phyloP scores from a whole-genome alignment of 441 rosid species.

The Populus trichocarpa region DNA sequence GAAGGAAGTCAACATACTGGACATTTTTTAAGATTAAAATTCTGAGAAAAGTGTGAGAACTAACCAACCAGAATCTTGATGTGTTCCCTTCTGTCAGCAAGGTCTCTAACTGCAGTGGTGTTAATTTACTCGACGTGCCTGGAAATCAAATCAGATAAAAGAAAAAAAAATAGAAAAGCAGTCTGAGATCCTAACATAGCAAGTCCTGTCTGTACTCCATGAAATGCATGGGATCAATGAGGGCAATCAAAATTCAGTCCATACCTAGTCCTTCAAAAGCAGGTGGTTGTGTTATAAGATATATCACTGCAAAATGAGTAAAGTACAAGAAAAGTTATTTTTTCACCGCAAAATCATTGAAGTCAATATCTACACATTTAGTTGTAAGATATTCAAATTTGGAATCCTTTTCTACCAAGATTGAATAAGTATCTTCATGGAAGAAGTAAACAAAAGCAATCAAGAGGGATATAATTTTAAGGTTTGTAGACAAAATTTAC shows the following conservation, averaged over 20 bases:
- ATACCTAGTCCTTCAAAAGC: conserved; percentile 65
- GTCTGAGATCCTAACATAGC: conserved; percentile 1
- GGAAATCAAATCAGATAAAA: conserved; percentile 18
- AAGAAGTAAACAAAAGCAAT: neutral
- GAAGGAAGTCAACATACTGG: conserved; percentile 9
- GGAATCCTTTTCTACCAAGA: neutral
- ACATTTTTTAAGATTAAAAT: conserved; percentile 5
- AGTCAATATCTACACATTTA: neutral
- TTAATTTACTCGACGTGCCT: conserved; percentile 67
- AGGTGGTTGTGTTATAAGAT: conserved; percentile 68
- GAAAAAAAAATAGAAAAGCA: neutral
- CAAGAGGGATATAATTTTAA: neutral
- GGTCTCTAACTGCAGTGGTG: conserved; percentile 85
- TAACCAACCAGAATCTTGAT: conserved; percentile 87
- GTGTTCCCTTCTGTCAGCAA: conserved; percentile 67
- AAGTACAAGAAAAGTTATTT: neutral
- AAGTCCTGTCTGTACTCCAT: neutral
- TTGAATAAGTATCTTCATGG: neutral
- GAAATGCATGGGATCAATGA: neutral
- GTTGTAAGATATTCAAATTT: neutral
- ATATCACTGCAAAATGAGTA: conserved; percentile 48
- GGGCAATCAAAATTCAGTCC: conserved; percentile 11
- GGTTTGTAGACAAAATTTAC: neutral
- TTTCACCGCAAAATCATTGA: neutral
- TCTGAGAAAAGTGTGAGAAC: conserved; percentile 28